A percentile compares a stretch with the other conserved stretches of the same genome.
Evolutionary conservation across 768 basidiomycete species (phyloP).

Genomic region (Russula sp.): DNA sequence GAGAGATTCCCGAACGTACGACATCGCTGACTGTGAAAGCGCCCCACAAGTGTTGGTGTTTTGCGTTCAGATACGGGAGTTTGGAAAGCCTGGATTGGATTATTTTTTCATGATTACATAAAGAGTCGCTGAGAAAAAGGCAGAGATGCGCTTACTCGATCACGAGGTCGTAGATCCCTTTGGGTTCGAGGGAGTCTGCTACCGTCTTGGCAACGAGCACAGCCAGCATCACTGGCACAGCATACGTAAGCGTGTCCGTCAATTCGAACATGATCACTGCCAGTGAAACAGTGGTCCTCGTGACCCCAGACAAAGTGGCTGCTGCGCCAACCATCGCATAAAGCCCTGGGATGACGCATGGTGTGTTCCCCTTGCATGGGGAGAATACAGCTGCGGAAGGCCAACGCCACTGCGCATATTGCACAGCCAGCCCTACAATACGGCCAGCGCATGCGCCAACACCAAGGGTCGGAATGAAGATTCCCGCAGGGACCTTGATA

Average conservation of each 20-base stretch:
- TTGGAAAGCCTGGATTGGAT: constrained; percentile 65
- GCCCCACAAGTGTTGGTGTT: constrained; percentile 88
- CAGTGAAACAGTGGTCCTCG: constrained; percentile 87
- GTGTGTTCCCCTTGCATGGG: constrained; percentile 57
- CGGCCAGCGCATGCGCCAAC: constrained; percentile 94
- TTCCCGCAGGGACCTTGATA: constrained; percentile 87
- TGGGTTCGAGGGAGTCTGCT: constrained; percentile 84
- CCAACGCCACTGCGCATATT: constrained; percentile 65
- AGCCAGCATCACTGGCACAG: constrained; percentile 83
- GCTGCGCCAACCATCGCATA: constrained; percentile 98
- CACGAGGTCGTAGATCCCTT: constrained; percentile 95
- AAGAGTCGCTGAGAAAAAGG: neutral
- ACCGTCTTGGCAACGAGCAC: constrained; percentile 89
- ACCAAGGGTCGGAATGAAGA: constrained; percentile 94
- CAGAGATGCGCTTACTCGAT: constrained; percentile 58
- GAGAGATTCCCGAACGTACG: constrained; percentile 45
- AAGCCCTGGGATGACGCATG: constrained; percentile 84
- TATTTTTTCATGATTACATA: constrained; percentile 10
- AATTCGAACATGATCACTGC: constrained; percentile 97
- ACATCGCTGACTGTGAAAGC: constrained; percentile 71
- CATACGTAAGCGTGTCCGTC: constrained; percentile 90
- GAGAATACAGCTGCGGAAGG: constrained; percentile 62
- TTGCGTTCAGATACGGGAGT: constrained; percentile 89
- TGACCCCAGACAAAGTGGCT: constrained; percentile 92
- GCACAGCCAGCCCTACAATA: constrained; percentile 76